Percentiles rank a stretch among this genome's conserved stretches.
Conservation (phyloP, 805 yeast genomes). For the Pichia insulana region DNA sequence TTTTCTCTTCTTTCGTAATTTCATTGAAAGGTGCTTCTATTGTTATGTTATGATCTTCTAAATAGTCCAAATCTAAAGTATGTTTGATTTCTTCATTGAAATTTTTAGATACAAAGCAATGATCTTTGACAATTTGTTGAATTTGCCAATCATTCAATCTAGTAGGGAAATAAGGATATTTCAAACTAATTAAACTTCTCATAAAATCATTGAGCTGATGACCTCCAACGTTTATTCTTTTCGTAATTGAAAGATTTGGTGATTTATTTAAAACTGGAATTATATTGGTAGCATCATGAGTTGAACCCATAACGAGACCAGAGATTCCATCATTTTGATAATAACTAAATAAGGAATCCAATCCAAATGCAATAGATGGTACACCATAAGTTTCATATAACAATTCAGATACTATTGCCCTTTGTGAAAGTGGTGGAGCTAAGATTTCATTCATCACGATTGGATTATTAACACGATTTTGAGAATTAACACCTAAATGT, state of each 20-base stretch:
- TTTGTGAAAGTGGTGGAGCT: conserved; percentile 61
- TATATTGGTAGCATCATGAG: conserved; percentile 72
- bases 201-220: conserved; percentile 58
- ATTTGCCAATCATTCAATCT: conserved; percentile 57
- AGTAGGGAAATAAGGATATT: conserved; percentile 88
- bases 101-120: conserved; percentile 66
- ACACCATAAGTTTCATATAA: conserved; percentile 76
- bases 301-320: conserved; percentile 78
- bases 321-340: conserved; percentile 47
- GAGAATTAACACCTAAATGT: conserved; percentile 58
- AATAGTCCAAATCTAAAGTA: conserved; percentile 49
- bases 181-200: conserved; percentile 55
- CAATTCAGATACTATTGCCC: conserved; percentile 69
- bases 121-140: conserved; percentile 59
- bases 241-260: conserved; percentile 58
- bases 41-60: conserved; percentile 65
- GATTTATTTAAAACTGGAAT: conserved; percentile 73
- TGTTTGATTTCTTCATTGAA: conserved; percentile 55
- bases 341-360: conserved; percentile 75
- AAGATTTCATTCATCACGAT: conserved; percentile 71
- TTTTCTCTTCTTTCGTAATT: conserved; percentile 57
- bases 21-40: conserved; percentile 76
- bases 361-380: conserved; percentile 70
- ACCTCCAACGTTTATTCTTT: conserved; percentile 91
- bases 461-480: conserved; percentile 62